phyloP scores from a whole-genome alignment of 257 asterid genomes.

The Echites panduratus region DNA sequence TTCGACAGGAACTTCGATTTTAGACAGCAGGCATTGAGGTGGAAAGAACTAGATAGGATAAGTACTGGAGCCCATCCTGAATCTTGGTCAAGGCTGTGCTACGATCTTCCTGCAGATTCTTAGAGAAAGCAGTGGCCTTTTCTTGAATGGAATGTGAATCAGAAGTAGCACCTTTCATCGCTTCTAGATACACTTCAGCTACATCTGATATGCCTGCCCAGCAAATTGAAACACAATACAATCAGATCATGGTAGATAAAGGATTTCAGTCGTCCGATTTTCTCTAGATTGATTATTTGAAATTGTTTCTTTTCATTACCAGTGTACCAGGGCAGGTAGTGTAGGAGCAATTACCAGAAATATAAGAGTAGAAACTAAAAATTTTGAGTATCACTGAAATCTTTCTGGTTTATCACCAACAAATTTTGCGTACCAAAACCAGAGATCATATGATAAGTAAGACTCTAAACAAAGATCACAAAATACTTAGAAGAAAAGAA shows the following conservation, averaged over 20 bases:
- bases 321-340: not conserved
- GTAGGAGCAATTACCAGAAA: not conserved
- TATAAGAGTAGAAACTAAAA: not conserved
- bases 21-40: constrained; percentile 72
- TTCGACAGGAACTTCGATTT: not conserved
- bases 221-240: constrained; percentile 7
- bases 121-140: constrained; percentile 48
- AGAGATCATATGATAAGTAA: not conserved
- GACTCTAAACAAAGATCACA: not conserved
- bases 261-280: not conserved
- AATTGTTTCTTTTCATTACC: not conserved
- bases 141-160: constrained; percentile 56
- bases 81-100: constrained; percentile 63
- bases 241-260: not conserved
- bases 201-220: constrained; percentile 82
- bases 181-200: constrained; percentile 70
- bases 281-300: not conserved
- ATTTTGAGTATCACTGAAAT: not conserved
- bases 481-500: not conserved
- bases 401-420: not conserved
- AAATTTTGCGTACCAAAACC: not conserved
- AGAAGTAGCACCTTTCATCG: constrained; percentile 45
- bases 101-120: constrained; percentile 60
- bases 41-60: constrained; percentile 61
- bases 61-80: constrained; percentile 77